Base-by-base conservation (phyloP, 306 rosid species). In the Inga laurina region DNA sequence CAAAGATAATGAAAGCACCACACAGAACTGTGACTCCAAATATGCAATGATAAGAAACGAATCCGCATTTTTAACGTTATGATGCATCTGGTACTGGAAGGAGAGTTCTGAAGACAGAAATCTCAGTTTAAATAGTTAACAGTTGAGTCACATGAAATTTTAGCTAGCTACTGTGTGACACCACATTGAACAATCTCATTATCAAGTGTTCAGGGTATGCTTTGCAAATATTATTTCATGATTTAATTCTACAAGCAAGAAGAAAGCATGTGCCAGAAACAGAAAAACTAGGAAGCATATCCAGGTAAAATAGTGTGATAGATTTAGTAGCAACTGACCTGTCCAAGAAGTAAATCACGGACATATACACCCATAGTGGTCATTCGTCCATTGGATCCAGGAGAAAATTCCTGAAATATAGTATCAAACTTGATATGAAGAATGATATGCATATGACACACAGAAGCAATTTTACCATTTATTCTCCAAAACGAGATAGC, bases 261-360 rank as follows among this genome's bases (percentile, higher is more conserved):
- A 13, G 30, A 61, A 79, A 66, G 43, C 43, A 71, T 27, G 44
- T 61, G 81, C 27, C 34, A 72, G 27, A 44, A 76, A 81, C 39
- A 57, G 19, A 46, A 22, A 82, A 65, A 78, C 73, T 19, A 65
- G 51, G 67, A 81, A 82, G 83, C 49, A 84, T 24, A 9, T 8
- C 35, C 65, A 16, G 16, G 68, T 61, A 21, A 77, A 27, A 62
- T 35, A 82, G 66, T 37, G 34, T 35, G 61, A 54, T 51, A 19
- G 43, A 32, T 65, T 32, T 69, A 22, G 72, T 41, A 13, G 76
- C 52, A 88, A 89, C 88, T 7, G 68, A 96, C 99, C 98, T 96
- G 99, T 76, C 99, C 99, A 89, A 96, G 99, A 75, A 96, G 97
- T 91, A 96, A 88, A 90, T 96, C 99, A 70, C 99, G 98, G 69